phyloP scores from a whole-genome alignment of 2,329 filamentous ascomycete genomes.

The Diaporthe destruens region DNA sequence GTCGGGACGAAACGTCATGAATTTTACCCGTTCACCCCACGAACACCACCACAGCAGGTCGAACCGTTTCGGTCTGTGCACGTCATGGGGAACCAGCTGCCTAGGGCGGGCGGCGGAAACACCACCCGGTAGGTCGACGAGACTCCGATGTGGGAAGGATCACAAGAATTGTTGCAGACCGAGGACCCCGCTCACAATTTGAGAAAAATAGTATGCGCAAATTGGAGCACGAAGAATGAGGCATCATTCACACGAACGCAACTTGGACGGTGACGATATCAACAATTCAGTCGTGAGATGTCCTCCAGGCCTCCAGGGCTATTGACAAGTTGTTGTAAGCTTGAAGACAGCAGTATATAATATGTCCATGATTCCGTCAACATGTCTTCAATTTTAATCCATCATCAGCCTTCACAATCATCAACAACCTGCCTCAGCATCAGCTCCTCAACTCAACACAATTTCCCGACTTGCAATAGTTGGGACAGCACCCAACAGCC shows the following conservation, averaged over 20 bases:
- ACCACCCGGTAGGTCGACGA: not conserved
- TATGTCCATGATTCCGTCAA: not conserved
- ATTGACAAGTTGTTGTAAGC: not conserved
- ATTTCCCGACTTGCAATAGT: not conserved
- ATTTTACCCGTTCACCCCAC: not conserved
- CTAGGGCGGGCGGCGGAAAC: not conserved
- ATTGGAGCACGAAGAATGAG: not conserved
- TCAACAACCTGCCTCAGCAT: not conserved
- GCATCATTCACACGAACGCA: not conserved
- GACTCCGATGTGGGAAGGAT: not conserved
- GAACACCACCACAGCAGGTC: not conserved
- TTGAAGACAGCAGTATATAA: not conserved
- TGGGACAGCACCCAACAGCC: not conserved
- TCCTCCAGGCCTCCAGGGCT: too few species aligned
- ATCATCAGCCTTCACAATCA: not conserved
- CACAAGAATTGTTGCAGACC: slow-evolving; percentile 15
- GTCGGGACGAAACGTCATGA: not conserved
- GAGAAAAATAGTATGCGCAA: not conserved
- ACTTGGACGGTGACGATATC: not conserved
- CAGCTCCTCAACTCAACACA: not conserved
- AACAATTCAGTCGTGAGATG: not conserved
- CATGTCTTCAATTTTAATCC: not conserved
- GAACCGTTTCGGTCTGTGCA: not conserved
- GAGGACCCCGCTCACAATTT: slow-evolving; percentile 6
- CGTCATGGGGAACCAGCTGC: slow-evolving; percentile 3